Evolutionary conservation across 352 stramenopile genomes (phyloP).

Genomic region (Phytopythium aichiense): DNA sequence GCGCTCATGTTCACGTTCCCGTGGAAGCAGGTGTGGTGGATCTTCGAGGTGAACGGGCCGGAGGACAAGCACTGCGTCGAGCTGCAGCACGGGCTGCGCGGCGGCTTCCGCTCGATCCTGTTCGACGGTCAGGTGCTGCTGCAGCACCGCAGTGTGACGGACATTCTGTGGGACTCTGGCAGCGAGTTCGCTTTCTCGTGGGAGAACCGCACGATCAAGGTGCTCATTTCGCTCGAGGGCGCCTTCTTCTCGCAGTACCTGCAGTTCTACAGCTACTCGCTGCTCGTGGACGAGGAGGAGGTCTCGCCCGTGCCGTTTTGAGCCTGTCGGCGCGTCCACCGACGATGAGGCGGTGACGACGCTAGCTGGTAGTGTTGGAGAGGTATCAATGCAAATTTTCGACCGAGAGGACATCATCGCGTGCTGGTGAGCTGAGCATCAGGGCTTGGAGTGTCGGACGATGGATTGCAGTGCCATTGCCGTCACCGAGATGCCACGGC

Average conservation of each 20-base stretch:
- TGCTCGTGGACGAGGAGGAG: slow-evolving; percentile 77
- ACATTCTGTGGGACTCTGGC: slow-evolving; percentile 79
- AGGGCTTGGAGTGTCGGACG: no score
- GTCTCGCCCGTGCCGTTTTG: slow-evolving; percentile 34
- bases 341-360: no score
- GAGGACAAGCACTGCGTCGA: slow-evolving; percentile 64
- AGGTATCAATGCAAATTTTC: no score
- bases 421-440: no score
- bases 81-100: slow-evolving; percentile 71
- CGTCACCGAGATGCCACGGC: no score
- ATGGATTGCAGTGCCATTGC: no score
- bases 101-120: slow-evolving; percentile 67
- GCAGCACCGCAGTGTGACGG: slow-evolving; percentile 62
- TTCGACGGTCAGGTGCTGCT: slow-evolving; percentile 63
- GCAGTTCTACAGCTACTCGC: slow-evolving; percentile 81
- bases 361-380: no score
- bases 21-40: slow-evolving; percentile 87
- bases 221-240: slow-evolving; percentile 71
- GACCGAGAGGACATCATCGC: no score
- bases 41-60: slow-evolving; percentile 53
- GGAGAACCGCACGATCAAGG: slow-evolving; percentile 65
- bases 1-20: slow-evolving; percentile 80
- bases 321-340: background rate
- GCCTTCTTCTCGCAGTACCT: slow-evolving; percentile 84
- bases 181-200: slow-evolving; percentile 71